Percentiles rank a stretch among this genome's conserved stretches.
These are phyloP conservation scores for Elaeagnus macrophylla DNA, from an alignment of 306 rosid genomes.

Conservation along the genomic window DNA sequence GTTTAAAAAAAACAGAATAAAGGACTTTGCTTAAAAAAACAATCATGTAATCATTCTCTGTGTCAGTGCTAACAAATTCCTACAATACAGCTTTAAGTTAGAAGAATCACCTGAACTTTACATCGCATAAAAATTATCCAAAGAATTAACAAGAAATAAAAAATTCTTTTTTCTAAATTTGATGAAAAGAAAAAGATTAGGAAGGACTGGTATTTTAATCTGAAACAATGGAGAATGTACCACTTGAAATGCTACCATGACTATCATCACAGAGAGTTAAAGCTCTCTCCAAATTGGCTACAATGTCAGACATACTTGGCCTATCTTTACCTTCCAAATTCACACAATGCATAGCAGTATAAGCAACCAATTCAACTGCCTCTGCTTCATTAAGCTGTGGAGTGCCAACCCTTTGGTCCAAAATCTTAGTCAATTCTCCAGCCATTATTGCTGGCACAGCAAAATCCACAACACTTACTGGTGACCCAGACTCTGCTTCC, in stretches of 20 bases:
- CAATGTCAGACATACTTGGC: slow-evolving; percentile 85
- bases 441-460: slow-evolving; percentile 70
- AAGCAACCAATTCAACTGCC: slow-evolving; percentile 74
- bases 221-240: slow-evolving; percentile 49
- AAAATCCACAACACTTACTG: slow-evolving; percentile 56
- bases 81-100: slow-evolving; percentile 25
- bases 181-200: not conserved
- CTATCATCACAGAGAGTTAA: slow-evolving; percentile 46
- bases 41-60: slow-evolving; percentile 9
- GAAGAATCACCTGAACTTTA: slow-evolving; percentile 11
- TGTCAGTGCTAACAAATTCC: slow-evolving; percentile 22
- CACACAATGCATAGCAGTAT: slow-evolving; percentile 75
- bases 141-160: slow-evolving; percentile 19
- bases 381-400: slow-evolving; percentile 58
- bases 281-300: slow-evolving; percentile 68
- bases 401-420: slow-evolving; percentile 65
- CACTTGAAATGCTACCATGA: slow-evolving; percentile 60
- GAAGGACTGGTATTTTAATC: slow-evolving; percentile 28
- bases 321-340: slow-evolving; percentile 91
- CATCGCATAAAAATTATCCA: not conserved
- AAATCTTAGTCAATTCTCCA: slow-evolving; percentile 52
- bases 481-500: slow-evolving; percentile 36
- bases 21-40: slow-evolving; percentile 1
- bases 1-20: too few relatives aligned
- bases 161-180: slow-evolving; percentile 8